A percentile compares a stretch with the other conserved stretches of the same genome.
These are phyloP conservation scores for Ogataea salicorniae DNA, from an alignment of 805 yeast species.

Conservation along the genomic window DNA sequence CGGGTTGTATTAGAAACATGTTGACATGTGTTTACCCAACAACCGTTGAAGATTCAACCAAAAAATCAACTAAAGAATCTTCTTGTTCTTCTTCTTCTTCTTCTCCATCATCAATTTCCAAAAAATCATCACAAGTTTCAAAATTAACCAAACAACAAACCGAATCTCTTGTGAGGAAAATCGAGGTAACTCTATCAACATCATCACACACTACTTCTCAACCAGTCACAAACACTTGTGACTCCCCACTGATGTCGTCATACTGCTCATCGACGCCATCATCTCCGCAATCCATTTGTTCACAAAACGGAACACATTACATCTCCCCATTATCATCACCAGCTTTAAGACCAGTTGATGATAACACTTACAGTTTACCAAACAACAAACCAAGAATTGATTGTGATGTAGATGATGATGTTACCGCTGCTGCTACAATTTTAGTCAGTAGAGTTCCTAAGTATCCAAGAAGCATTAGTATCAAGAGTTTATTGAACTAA, in stretches of 20 bases:
- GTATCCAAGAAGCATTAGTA: conserved; percentile 17
- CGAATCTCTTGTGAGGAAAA: neutral
- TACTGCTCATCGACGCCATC: too few relatives aligned
- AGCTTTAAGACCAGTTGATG: conserved; percentile 12
- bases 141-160: neutral
- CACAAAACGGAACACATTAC: neutral
- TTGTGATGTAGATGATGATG: neutral
- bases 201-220: too few relatives aligned
- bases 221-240: too few relatives aligned
- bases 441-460: conserved; percentile 2
- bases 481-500: conserved; percentile 25
- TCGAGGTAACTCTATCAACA: conserved; percentile 1
- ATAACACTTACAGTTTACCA: neutral
- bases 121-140: conserved; percentile 1
- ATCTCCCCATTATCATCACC: conserved; percentile 28
- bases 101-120: conserved; percentile 3
- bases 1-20: conserved; percentile 31
- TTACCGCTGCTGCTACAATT: conserved; percentile 1
- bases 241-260: too few relatives aligned
- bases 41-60: conserved; percentile 14
- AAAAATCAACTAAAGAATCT: neutral
- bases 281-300: neutral
- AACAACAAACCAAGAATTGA: neutral
- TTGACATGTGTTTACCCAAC: conserved; percentile 33
- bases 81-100: conserved; percentile 1